Evolutionary conservation across 2,329 filamentous ascomycete genomes (phyloP).

Genomic region (Bimuria novae-zelandiae): DNA sequence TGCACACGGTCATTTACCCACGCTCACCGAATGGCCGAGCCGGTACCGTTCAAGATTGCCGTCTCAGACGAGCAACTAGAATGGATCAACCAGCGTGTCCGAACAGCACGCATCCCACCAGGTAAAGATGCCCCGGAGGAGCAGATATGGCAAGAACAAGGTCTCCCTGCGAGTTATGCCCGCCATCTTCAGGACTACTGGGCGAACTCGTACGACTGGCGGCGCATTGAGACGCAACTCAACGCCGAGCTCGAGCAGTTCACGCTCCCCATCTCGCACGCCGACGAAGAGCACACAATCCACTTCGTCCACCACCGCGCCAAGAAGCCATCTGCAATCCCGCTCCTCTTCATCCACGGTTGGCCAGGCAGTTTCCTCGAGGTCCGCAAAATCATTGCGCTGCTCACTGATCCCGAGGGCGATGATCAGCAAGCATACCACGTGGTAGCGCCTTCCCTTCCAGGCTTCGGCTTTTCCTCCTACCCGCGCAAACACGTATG

Average conservation of each 20-base stretch:
- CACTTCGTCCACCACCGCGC: constrained; percentile 68
- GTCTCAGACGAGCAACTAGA: not conserved
- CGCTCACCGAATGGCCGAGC: not conserved
- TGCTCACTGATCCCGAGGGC: constrained; percentile 39
- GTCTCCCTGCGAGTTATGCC: not conserved
- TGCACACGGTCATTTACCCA: not conserved
- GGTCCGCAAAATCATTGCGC: constrained; percentile 62
- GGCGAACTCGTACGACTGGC: constrained; percentile 64
- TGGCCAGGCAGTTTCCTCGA: constrained; percentile 73
- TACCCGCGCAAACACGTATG: constrained; percentile 49
- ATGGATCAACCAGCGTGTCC: not conserved
- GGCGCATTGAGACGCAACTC: constrained; percentile 60
- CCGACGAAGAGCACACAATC: constrained; percentile 61
- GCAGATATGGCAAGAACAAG: not conserved
- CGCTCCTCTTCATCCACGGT: constrained; percentile 69
- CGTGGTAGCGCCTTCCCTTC: constrained; percentile 58
- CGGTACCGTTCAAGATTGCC: not conserved
- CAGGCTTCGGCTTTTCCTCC: constrained; percentile 53
- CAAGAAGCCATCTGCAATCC: constrained; percentile 58
- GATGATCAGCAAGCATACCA: constrained; percentile 54
- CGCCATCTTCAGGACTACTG: constrained; percentile 58
- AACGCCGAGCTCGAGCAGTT: constrained; percentile 65
- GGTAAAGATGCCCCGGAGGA: not conserved
- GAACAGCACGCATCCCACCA: not conserved
- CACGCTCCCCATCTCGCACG: constrained; percentile 50